Evolutionary conservation across 2,329 filamentous ascomycete species (phyloP), one percentile per base, ranked within the genome.

Genomic region (Pyrenochaeta sp.): DNA sequence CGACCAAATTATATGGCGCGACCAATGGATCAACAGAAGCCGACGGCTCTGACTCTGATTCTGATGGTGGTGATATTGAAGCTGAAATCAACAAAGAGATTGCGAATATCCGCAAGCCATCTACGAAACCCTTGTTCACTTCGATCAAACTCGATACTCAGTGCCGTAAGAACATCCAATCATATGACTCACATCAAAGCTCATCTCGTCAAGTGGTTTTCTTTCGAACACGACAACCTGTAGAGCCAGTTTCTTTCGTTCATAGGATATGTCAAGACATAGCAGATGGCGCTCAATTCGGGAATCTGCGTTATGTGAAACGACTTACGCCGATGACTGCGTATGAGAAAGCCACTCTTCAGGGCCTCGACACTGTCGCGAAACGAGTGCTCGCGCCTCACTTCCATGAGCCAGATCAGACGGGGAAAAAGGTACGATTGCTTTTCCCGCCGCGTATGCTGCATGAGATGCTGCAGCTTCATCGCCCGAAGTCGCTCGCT

Each of bases 71-170:
- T 41, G 87, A 90, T 57, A 90, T 94, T 56, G 89, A 91, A 63
- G 78, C 82, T 4, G 81, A 85, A 19, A 89, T 94, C 55, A 69
- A 83, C 56, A 85, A 84, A 63, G 90, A 94, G 71, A 69, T 94
- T n/a, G 80, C 79, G 19, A 77, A 74, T 2, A 80, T 91, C 58
- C 83, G 81, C 48, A 77, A 74, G 53, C 76, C 77, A 47, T 61
- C 65, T 39, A 69, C 67, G 18, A 73, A 76, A 44, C 75, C 76
- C 41, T 69, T 79, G 11, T 84, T 83, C 60, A 75, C 75, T 42
- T 71, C 76, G 7, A 69, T 84, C 47, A 78, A 74, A 53, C 56
- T 84, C 30, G 78, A 83, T 21, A 77, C 82, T 40, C 79, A 80
- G 37, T 82, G 79, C 64, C 72, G 79, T 81, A 67, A 65, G 77